phyloP scores from a whole-genome alignment of 495 filamentous ascomycete species.

The Thozetella sp. region DNA sequence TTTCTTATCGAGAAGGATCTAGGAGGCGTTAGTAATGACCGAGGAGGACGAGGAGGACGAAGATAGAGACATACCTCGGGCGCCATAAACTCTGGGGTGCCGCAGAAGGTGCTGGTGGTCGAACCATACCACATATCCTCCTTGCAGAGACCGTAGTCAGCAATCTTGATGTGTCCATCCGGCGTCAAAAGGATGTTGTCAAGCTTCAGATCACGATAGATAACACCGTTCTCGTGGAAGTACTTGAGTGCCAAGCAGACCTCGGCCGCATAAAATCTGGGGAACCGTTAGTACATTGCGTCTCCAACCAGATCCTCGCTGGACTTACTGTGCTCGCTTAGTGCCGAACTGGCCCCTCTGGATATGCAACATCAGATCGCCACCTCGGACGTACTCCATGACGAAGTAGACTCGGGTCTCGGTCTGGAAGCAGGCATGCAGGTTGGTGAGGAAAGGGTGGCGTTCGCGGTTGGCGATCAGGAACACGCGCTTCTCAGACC shows the following conservation, averaged over 20 bases:
- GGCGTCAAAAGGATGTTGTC: slow-evolving; percentile 97
- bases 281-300: no score
- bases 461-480: slow-evolving; percentile 96
- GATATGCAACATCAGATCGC: slow-evolving; percentile 99
- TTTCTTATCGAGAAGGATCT: slow-evolving; percentile 98
- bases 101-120: slow-evolving; percentile 97
- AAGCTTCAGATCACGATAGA: slow-evolving; percentile 98
- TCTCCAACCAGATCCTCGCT: background rate
- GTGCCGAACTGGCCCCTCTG: slow-evolving; percentile 94
- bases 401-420: slow-evolving; percentile 99
- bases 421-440: slow-evolving; percentile 99
- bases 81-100: slow-evolving; percentile 99
- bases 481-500: slow-evolving; percentile 97
- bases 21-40: slow-evolving; percentile 5
- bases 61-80: slow-evolving; percentile 71
- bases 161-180: slow-evolving; percentile 98
- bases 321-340: slow-evolving; percentile 89
- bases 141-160: slow-evolving; percentile 98
- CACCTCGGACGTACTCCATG: slow-evolving; percentile 99
- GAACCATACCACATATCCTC: slow-evolving; percentile 99
- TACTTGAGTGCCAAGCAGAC: slow-evolving; percentile 98
- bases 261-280: slow-evolving; percentile 98
- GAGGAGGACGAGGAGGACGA: background rate
- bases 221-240: slow-evolving; percentile 99
- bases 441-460: slow-evolving; percentile 92